Evolutionary conservation across 1,284 basidiomycete genomes (phyloP), one percentile per base, ranked within the genome.

Genomic region (Fomes fomentarius): DNA sequence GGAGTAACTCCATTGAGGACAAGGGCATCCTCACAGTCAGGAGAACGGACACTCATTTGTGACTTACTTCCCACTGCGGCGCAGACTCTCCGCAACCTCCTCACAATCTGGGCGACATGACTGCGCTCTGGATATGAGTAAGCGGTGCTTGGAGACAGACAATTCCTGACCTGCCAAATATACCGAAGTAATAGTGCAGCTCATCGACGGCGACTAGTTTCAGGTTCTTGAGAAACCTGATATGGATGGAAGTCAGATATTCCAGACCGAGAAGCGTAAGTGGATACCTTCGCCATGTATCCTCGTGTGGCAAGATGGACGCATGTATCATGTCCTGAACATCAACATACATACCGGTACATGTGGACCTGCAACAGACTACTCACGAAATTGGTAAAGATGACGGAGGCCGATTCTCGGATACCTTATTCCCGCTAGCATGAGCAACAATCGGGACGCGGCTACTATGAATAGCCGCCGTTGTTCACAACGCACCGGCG

Each of bases 191-290:
- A 63, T 91, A 93, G 68, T 94, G 93, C 37, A 94, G 68, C 69
- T 94, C 91, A 65, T 96, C 94, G 0, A 95, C 85, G 0, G 86
- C 93, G 47, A 96, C 80, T 12, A 94, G 76, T 67, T 87, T 89
- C 55, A 95, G 72, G 59, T 88, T 86, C 61, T 85, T 83, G 37
- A 92, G 66, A 62, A 91, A 91, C 41, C 89, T 90, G 53, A 10
- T 45, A 40, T 30, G 11, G 17, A 21, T n/a, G 33, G 62, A 31
- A 21, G 31, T 25, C 15, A 55, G 45, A 46, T 40, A 45, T 26
- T 17, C 12, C 11, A 22, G 35, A 14, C 12, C 11, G 11, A 4
- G 33, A 37, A 47, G 37, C 26, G 69, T 5, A 21, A 37, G n/a
- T 11, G 10, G 71, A 42, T 47, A 90, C 81, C 83, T 80, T 72